Evolutionary conservation across 257 asterid genomes (phyloP).

Genomic region (Salvia miltiorrhiza): DNA sequence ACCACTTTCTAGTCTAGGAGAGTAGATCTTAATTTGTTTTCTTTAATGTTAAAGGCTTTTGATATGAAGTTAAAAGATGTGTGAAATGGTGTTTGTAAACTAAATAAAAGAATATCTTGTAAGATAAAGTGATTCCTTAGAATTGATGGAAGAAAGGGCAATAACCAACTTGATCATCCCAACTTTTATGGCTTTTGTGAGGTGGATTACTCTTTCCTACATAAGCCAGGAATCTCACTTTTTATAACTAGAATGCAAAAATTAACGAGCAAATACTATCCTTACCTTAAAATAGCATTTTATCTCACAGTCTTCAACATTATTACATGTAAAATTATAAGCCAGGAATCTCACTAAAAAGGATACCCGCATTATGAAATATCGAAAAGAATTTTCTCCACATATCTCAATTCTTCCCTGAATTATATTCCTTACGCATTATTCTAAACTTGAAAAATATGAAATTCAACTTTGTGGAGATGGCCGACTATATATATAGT

Average conservation of each 20-base stretch:
- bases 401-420: neutral
- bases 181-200: slow-evolving; percentile 34
- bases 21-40: slow-evolving; percentile 7
- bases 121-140: slow-evolving; percentile 34
- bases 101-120: neutral
- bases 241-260: neutral
- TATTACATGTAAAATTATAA: neutral
- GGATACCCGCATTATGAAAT: no score
- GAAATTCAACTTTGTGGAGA: no score
- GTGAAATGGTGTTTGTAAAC: slow-evolving; percentile 28
- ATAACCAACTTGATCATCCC: slow-evolving; percentile 19
- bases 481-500: no score
- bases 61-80: slow-evolving; percentile 19
- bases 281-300: neutral
- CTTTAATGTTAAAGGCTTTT: slow-evolving; percentile 9
- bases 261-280: neutral
- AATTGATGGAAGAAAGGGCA: slow-evolving; percentile 21
- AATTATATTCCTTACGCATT: neutral
- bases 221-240: slow-evolving; percentile 15
- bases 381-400: no score
- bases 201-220: slow-evolving; percentile 20
- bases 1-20: neutral
- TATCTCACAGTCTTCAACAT: neutral
- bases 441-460: neutral
- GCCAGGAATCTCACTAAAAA: no score